phyloP scores from a whole-genome alignment of 192 early-diverging fungal genomes.

The Coemansia sp. region DNA sequence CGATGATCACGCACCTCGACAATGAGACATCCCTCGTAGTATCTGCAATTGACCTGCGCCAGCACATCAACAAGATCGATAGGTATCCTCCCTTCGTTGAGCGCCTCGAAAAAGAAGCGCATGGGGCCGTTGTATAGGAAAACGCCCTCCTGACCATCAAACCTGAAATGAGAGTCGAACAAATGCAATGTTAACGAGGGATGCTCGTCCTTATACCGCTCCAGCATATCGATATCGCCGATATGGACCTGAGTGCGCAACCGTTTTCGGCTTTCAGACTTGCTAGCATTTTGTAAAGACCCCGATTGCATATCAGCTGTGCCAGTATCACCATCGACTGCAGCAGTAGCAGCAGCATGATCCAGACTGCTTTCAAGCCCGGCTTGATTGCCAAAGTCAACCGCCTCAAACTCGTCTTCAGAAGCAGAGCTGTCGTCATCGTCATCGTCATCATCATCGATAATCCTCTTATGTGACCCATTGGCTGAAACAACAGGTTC shows the following conservation, averaged over 20 bases:
- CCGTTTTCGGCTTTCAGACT: constrained; percentile 17
- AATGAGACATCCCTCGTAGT: constrained; percentile 63
- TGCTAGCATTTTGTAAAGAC: neutral
- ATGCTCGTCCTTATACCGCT: constrained; percentile 51
- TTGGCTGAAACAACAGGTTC: constrained; percentile 10
- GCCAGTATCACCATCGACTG: neutral
- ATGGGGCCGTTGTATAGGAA: constrained; percentile 54
- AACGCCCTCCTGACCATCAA: constrained; percentile 60
- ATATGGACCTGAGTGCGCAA: constrained; percentile 21
- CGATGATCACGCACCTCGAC: constrained; percentile 72
- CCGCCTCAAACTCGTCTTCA: constrained; percentile 53
- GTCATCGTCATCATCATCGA: constrained; percentile 16
- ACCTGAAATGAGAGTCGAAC: constrained; percentile 73
- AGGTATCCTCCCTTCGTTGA: constrained; percentile 60
- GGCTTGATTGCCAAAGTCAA: constrained; percentile 35
- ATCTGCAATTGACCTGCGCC: constrained; percentile 56
- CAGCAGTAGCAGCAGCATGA: neutral
- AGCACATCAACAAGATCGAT: constrained; percentile 70
- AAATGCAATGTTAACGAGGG: constrained; percentile 67
- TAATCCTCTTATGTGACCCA: constrained; percentile 8
- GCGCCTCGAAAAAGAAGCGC: constrained; percentile 56
- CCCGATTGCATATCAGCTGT: neutral
- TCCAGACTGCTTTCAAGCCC: constrained; percentile 15
- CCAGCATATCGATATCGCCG: constrained; percentile 37
- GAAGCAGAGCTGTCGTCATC: constrained; percentile 25